phyloP scores from a whole-genome alignment of 164 flowering plant genomes.

The Vitis riparia region DNA sequence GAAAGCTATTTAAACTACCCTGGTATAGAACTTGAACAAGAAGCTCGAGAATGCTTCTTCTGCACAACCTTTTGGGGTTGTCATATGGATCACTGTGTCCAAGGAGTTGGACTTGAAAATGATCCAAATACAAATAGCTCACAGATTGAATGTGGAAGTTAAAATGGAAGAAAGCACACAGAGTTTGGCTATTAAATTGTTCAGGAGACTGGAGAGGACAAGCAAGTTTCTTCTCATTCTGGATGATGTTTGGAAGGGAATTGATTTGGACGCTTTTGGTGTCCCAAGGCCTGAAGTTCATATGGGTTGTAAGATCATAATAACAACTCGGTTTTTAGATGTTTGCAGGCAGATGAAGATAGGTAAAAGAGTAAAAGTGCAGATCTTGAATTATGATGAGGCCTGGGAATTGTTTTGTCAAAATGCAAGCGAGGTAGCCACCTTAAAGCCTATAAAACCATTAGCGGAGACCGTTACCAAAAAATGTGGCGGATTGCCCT shows the following conservation, averaged over 20 bases:
- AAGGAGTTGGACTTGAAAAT: conserved; percentile 12
- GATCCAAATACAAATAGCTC: conserved; percentile 18
- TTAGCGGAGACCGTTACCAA: conserved; percentile 13
- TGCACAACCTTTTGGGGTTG: neutral
- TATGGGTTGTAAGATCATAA: conserved; percentile 13
- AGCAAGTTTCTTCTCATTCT: conserved; percentile 23
- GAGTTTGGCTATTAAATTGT: neutral
- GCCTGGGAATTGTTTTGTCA: conserved; percentile 21
- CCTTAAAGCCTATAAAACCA: neutral
- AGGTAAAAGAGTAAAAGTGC: conserved; percentile 12
- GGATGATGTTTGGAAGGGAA: conserved; percentile 28
- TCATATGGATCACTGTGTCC: conserved; percentile 19
- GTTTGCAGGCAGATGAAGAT: conserved; percentile 29
- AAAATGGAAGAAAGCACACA: conserved; percentile 1
- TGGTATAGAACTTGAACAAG: conserved; percentile 19
- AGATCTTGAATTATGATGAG: conserved; percentile 15
- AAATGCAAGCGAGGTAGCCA: conserved; percentile 11
- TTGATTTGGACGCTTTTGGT: conserved; percentile 24
- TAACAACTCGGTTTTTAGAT: conserved; percentile 21
- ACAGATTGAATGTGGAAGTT: conserved; percentile 14
- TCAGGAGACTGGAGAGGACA: conserved; percentile 1
- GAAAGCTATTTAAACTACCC: neutral
- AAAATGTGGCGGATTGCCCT: conserved; percentile 30
- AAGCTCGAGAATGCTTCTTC: neutral
- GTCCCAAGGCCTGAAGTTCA: conserved; percentile 17